phyloP scores from a whole-genome alignment of 768 basidiomycete species.

The Tylopilus intermedius region DNA sequence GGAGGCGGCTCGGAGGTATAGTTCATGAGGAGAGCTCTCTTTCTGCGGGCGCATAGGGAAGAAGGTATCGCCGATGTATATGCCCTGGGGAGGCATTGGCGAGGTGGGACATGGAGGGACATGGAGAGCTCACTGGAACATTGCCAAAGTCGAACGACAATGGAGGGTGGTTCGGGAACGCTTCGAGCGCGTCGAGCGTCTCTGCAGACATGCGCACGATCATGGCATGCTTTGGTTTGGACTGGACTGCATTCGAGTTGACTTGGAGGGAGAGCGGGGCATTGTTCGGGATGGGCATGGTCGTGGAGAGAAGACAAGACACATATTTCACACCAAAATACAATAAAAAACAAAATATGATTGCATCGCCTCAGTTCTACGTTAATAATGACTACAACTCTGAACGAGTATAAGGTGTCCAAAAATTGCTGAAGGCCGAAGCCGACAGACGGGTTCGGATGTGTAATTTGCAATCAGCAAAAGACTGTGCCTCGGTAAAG shows the following conservation, averaged over 20 bases:
- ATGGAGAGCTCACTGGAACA: constrained; percentile 43
- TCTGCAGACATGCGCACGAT: constrained; percentile 71
- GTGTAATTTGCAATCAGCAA: background rate
- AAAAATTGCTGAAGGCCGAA: background rate
- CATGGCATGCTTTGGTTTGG: constrained; percentile 69
- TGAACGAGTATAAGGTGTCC: background rate
- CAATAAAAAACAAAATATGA: background rate
- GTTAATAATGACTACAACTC: background rate
- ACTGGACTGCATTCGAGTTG: constrained; percentile 46
- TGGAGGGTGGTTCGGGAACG: constrained; percentile 38
- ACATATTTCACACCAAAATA: background rate
- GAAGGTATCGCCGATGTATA: constrained; percentile 60
- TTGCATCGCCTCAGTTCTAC: background rate
- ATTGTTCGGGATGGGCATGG: constrained; percentile 64
- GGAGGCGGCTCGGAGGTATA: constrained; percentile 63
- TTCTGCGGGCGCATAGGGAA: constrained; percentile 52
- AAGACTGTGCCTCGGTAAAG: background rate
- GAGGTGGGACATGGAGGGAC: background rate
- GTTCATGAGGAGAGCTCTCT: constrained; percentile 61
- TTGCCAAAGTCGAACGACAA: constrained; percentile 62
- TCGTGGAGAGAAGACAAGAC: background rate
- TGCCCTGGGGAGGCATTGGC: constrained; percentile 39
- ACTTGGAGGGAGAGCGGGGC: constrained; percentile 55
- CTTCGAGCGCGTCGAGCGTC: constrained; percentile 63
- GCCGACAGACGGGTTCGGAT: background rate